A percentile compares a stretch with the other conserved stretches of the same genome.
phyloP scores from a whole-genome alignment of 164 flowering plant genomes.

The Aristolochia contorta region DNA sequence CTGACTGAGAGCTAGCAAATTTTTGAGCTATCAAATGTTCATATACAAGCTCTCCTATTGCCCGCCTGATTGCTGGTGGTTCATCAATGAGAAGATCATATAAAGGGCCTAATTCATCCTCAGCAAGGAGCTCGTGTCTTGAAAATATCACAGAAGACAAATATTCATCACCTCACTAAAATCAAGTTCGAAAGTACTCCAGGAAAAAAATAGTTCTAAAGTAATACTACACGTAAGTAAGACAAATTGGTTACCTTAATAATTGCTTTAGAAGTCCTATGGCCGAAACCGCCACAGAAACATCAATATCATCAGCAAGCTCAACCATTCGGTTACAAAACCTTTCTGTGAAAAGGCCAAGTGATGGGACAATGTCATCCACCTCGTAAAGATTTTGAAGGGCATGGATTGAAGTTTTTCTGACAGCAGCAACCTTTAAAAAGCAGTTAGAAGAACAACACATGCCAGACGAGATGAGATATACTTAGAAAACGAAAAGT shows the following conservation, averaged over 20 bases:
- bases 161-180: neutral
- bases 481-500: neutral
- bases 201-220: neutral
- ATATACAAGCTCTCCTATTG: slow-evolving; percentile 90
- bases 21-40: slow-evolving; percentile 97
- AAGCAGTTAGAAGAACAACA: slow-evolving; percentile 12
- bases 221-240: neutral
- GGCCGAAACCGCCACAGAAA: slow-evolving; percentile 95
- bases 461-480: too few relatives aligned
- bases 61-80: slow-evolving; percentile 83
- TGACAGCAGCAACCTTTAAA: slow-evolving; percentile 81
- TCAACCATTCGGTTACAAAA: slow-evolving; percentile 91
- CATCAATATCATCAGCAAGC: slow-evolving; percentile 96
- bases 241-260: slow-evolving; percentile 39
- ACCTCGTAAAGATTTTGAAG: slow-evolving; percentile 91
- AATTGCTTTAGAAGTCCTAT: slow-evolving; percentile 92
- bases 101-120: slow-evolving; percentile 87
- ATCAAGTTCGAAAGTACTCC: neutral
- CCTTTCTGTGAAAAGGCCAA: slow-evolving; percentile 87
- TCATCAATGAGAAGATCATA: slow-evolving; percentile 95
- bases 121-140: slow-evolving; percentile 87
- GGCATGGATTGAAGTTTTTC: slow-evolving; percentile 82
- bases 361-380: slow-evolving; percentile 89
- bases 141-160: slow-evolving; percentile 19
- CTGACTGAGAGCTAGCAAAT: slow-evolving; percentile 56